Percentiles rank a stretch among this genome's conserved stretches.
Conservation (phyloP, 306 rosid genomes). For the apple (Malus domestica) region DNA sequence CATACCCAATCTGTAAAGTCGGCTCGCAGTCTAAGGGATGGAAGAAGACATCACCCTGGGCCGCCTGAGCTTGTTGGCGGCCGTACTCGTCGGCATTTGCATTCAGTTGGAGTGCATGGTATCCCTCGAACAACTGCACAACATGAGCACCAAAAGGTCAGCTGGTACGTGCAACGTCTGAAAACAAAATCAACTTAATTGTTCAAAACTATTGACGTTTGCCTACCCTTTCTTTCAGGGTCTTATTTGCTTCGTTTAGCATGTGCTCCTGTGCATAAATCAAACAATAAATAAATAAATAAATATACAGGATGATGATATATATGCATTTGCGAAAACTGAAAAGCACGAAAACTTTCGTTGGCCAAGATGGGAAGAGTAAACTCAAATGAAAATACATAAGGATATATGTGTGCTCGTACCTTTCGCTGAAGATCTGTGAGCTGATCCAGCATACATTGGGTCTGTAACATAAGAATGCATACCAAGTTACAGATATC, state of each 20-base stretch:
- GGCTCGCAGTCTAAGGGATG: constrained; percentile 85
- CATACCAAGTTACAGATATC: neutral
- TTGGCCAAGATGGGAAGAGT: neutral
- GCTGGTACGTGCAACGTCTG: neutral
- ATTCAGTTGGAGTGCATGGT: constrained; percentile 71
- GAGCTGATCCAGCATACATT: constrained; percentile 82
- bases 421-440: constrained; percentile 85
- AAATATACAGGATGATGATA: neutral
- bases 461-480: constrained; percentile 44
- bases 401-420: constrained; percentile 9
- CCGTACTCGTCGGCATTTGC: constrained; percentile 62
- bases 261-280: constrained; percentile 52
- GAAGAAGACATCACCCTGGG: constrained; percentile 55
- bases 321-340: neutral
- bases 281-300: neutral
- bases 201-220: neutral
- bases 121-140: constrained; percentile 75
- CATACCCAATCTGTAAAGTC: constrained; percentile 86
- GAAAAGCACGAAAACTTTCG: neutral
- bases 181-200: neutral
- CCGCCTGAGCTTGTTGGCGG: constrained; percentile 48
- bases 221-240: constrained; percentile 82
- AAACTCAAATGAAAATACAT: neutral
- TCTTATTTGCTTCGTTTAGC: constrained; percentile 70
- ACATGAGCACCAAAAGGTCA: constrained; percentile 5